Percentiles rank a stretch among this genome's conserved stretches.
Evolutionary conservation across 2,329 filamentous ascomycete genomes (phyloP).

Genomic region (Fusarium nematophilum): DNA sequence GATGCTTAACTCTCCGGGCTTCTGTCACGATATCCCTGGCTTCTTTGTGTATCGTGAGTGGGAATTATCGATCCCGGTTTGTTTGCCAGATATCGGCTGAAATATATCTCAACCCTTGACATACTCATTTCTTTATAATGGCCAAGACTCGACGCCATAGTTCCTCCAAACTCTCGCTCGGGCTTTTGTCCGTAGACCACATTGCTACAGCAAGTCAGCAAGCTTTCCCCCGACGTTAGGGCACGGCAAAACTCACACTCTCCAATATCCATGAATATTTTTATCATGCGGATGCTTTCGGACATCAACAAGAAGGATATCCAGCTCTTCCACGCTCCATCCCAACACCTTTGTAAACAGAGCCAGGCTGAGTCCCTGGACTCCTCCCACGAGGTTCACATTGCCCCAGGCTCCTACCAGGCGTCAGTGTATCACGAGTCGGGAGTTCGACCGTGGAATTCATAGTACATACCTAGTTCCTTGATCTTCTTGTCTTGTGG

Average conservation of each 20-base stretch:
- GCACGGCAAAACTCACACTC: constrained; percentile 2
- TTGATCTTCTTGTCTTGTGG: constrained; percentile 14
- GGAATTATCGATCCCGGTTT: too few species aligned
- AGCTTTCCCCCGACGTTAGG: background rate
- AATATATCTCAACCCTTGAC: too few species aligned
- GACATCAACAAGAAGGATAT: constrained; percentile 9
- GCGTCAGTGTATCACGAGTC: too few species aligned
- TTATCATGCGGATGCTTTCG: constrained; percentile 10
- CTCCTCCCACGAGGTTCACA: constrained; percentile 17
- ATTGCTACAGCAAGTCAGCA: background rate
- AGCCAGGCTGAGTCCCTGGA: constrained; percentile 7
- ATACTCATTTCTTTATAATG: too few species aligned
- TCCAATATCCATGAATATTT: constrained; percentile 7
- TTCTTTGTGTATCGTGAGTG: too few species aligned
- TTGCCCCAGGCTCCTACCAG: constrained; percentile 23
- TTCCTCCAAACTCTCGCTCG: too few species aligned
- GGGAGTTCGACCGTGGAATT: too few species aligned
- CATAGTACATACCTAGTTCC: constrained; percentile 5
- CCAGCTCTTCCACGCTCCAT: constrained; percentile 1
- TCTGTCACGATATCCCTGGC: too few species aligned
- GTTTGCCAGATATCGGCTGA: too few species aligned
- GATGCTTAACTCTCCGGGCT: too few species aligned
- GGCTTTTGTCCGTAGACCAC: constrained; percentile 12
- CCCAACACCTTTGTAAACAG: constrained; percentile 18
- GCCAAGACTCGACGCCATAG: too few species aligned